Conservation (phyloP, 768 basidiomycete genomes). For the Chiua virens region DNA sequence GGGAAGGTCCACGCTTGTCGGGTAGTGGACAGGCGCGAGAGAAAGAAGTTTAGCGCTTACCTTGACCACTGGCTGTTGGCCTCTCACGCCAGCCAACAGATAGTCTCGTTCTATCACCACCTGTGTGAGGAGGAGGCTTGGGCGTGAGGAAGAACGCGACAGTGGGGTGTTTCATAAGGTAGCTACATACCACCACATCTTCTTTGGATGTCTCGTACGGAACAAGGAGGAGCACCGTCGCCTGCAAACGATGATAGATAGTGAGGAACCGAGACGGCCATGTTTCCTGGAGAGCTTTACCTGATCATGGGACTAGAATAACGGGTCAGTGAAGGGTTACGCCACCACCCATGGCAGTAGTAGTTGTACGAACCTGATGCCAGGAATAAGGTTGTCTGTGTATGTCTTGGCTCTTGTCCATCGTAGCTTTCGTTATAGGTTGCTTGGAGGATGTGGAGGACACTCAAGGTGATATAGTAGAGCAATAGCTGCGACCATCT, state of each 20-base stretch:
- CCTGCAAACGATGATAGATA: constrained; percentile 41
- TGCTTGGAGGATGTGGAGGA: constrained; percentile 11
- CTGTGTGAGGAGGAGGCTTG: constrained; percentile 40
- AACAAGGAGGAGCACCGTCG: constrained; percentile 72
- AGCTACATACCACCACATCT: constrained; percentile 58
- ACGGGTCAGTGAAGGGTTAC: constrained; percentile 12
- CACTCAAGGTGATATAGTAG: constrained; percentile 8
- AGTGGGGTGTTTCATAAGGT: not conserved
- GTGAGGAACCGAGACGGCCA: constrained; percentile 18
- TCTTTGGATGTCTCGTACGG: constrained; percentile 71
- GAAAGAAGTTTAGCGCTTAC: constrained; percentile 37
- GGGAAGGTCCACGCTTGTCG: not conserved
- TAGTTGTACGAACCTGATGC: constrained; percentile 66
- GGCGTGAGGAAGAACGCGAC: constrained; percentile 1
- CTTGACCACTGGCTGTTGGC: constrained; percentile 71
- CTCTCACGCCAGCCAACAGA: constrained; percentile 72
- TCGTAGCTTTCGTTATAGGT: constrained; percentile 14
- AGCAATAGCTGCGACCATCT: constrained; percentile 17
- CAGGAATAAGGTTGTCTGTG: constrained; percentile 64
- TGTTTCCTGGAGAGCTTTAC: constrained; percentile 32
- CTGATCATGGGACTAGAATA: constrained; percentile 80
- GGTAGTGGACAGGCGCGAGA: not conserved
- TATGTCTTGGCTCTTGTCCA: constrained; percentile 28
- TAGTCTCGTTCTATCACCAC: constrained; percentile 71
- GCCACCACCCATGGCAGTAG: constrained; percentile 14